phyloP scores from a whole-genome alignment of 441 rosid species.

The Euphorbia corollata region DNA sequence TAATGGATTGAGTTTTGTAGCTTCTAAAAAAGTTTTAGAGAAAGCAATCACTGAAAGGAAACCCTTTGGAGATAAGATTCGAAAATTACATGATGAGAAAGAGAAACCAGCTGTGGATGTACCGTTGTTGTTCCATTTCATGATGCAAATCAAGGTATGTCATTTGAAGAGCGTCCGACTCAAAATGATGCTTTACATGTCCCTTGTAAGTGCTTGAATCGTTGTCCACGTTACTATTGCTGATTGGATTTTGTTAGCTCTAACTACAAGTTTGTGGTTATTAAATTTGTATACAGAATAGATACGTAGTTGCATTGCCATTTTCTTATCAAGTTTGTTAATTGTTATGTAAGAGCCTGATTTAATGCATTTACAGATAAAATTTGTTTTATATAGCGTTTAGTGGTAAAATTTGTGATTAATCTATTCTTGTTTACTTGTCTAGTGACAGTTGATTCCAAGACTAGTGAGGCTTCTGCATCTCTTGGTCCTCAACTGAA shows the following conservation, averaged over 20 bases:
- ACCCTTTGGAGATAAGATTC: conserved; percentile 10
- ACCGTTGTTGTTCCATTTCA: background rate
- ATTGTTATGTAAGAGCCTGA: background rate
- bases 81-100: background rate
- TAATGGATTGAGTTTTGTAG: background rate
- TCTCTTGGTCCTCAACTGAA: too few species aligned
- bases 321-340: background rate
- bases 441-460: too few species aligned
- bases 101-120: background rate
- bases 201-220: background rate
- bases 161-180: too few species aligned
- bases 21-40: background rate
- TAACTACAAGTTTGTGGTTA: too few species aligned
- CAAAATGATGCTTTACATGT: too few species aligned
- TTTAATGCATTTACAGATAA: background rate
- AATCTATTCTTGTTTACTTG: background rate
- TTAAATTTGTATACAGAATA: background rate
- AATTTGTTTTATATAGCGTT: too few species aligned
- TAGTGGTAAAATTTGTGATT: background rate
- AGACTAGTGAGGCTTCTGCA: too few species aligned
- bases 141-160: background rate
- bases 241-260: background rate
- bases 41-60: background rate
- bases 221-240: background rate
- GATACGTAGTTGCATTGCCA: background rate